phyloP scores from a whole-genome alignment of 371 early-diverging fungal species.

The Lichtheimia ornata region DNA sequence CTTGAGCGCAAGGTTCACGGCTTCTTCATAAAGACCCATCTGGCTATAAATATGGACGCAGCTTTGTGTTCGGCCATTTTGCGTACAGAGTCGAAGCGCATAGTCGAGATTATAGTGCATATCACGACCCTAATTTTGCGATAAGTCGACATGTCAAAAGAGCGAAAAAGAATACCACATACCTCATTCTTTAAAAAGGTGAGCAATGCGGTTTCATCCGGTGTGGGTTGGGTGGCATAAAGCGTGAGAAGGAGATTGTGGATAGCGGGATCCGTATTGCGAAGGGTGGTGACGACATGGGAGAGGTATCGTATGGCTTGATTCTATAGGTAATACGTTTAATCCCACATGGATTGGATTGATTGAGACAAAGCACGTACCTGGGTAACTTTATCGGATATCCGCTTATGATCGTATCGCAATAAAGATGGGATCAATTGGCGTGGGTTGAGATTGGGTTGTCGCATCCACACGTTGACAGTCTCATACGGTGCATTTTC shows the following conservation, averaged over 20 bases:
- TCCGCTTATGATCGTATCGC: constrained; percentile 63
- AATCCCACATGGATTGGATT: not conserved
- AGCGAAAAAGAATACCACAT: constrained; percentile 11
- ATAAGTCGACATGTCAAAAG: not conserved
- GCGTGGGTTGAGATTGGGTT: constrained; percentile 77
- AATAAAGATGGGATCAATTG: constrained; percentile 88
- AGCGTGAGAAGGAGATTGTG: constrained; percentile 91
- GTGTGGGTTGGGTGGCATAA: constrained; percentile 73
- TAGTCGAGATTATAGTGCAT: constrained; percentile 83
- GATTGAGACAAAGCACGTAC: constrained; percentile 1
- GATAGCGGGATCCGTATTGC: constrained; percentile 80
- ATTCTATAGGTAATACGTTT: constrained; percentile 50
- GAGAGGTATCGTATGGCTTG: constrained; percentile 90
- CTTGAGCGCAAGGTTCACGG: constrained; percentile 80
- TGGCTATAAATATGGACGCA: constrained; percentile 80
- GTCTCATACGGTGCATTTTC: constrained; percentile 78
- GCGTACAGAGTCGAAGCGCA: constrained; percentile 82
- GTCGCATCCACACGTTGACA: constrained; percentile 84
- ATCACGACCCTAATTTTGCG: constrained; percentile 53
- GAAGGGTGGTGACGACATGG: constrained; percentile 75
- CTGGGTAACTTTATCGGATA: constrained; percentile 22
- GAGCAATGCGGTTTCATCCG: constrained; percentile 64
- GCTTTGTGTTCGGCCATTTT: constrained; percentile 73
- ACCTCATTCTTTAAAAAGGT: constrained; percentile 73
- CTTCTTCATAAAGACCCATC: constrained; percentile 82